Base-by-base conservation (phyloP, 306 rosid species). In the Purshia tridentata region DNA sequence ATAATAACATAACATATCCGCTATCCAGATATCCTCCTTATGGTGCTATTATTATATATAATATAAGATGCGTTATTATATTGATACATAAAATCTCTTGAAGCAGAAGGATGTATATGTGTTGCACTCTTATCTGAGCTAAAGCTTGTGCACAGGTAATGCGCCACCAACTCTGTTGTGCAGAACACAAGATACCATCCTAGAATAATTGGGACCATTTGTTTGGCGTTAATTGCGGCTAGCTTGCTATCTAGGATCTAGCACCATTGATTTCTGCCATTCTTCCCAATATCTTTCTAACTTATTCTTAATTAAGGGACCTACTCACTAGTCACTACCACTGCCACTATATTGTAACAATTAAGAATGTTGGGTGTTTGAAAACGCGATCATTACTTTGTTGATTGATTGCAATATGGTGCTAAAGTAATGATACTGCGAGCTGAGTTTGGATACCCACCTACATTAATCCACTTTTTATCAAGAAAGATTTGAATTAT, bases 21-120 rank as follows among this genome's bases (percentile, higher is more conserved):
- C 35, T 16, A 41, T 42, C 68, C 68, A 63, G 68, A 44, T 19
- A 63, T 63, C 51, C 35, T 39, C 48, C 46, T 62, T 40, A 16
- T 2, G 19, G 19, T 59, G 0, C 29, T 12, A 55, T 55, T 19
- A 55, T 29, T 55, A 55, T 55, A 55, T 12, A 19, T 11, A 54
- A 29, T 29, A 23, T 23, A 23, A 0, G 29, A 23, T 0, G 2
- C 29, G 8, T 13, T 20, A 55, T 55, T 9, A 55, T 20, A 55
- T 18, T 29, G 35, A 3, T 29, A 29, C 35, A 55, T 19, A 55
- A 6, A 19, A 55, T 53, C 35, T 8, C 60, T 55, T 55, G 60
- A 13, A 19, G 35, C 20, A 55, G 12, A 55, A 55, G 60, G 60
- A 55, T 19, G 35, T 29, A 3, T 29, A 29, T 29, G 35, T 29